Evolutionary conservation across 805 yeast species (phyloP), one percentile per base, ranked within the genome.

Genomic region (Barnettozyma sp.): DNA sequence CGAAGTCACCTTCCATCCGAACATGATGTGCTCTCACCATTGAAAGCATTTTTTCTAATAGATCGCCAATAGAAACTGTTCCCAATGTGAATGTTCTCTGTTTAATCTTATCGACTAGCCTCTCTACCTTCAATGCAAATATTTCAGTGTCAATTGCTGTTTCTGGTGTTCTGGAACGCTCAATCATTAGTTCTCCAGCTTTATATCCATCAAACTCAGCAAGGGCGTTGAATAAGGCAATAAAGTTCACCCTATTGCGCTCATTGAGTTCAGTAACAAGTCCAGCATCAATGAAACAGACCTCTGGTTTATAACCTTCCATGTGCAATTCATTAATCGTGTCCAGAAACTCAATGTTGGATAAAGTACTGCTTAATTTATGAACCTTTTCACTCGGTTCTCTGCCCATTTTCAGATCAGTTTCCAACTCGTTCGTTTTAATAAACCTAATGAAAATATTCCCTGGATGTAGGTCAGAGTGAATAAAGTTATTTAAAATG

Each of bases 381-480:
- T 32, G 44, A 6, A 54, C 49, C 11, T 52, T 54, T 7, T 39
- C 36, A 35, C 55, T 54, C 6, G 52, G 41, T 18, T 48, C 41
- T 10, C 36, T 41, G 4, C 38, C 33, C 1, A 63, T 53, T 7
- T 49, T 33, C 2, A 54, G 44, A 33, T 55, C 52, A 2, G 57
- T 55, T 11, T 48, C 55, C 17, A 55, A 38, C 21, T 49, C 58
- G 41, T 62, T 56, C 3, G 62, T 69, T 46, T 75, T 76, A 46
- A 78, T 68, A 49, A 83, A 78, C 32, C 85, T 62, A 7, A 85
- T 73, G 66, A 87, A 74, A 52, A 92, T 84, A 56, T 92, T 92
- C 4, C 99, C 99, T 0, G 98, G 97, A 48, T 92, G 99, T 40
- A 92, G 66, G 61, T 92, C 99, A 0, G 97, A 90, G 57, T 92